Base-by-base conservation (phyloP, 1,284 basidiomycete species). In the Malassezia furfur region DNA sequence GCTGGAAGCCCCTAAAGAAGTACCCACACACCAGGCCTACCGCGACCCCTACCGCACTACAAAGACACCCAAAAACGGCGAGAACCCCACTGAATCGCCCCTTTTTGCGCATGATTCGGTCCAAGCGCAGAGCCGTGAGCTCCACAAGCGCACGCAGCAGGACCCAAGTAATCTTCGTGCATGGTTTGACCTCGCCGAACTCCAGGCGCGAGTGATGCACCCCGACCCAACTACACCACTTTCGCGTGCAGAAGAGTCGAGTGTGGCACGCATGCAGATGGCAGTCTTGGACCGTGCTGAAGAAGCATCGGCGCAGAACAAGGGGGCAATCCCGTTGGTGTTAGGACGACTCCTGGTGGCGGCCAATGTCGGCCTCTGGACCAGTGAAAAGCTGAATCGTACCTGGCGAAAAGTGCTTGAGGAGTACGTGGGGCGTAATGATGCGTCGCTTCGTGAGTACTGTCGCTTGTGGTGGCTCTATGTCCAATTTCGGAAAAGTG, bases 241-340 rank as follows among this genome's bases (percentile, higher is more conserved):
- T 10, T 30, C 43, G 4, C 15, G 38, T 8, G 3, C 15, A 4
- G 38, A 31, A 1, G 44, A 48, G 35, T 12, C 50, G 5, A 40
- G 43, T 28, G 21, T 48, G 22, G 50, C 55, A 0, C 31, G 25
- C 10, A 46, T 48, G 50, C 39, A 52, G 30, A 17, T 57, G 21
- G 45, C 50, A n/a, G 55, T 57, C 5, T 15, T 57, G 28, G 50
- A 57, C n/a, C 44, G 50, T 7, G 55, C 55, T 5, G 17, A 43
- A 19, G 11, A 38, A 8, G 43, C 41, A 6, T 21, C 22, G 17
- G 14, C 5, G 5, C 7, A 12, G 5, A 56, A 56, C 38, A 15
- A 12, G 2, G 12, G 9, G 2, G 34, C 49, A 5, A 7, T 57
- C 5, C 28, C 48, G 6, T 30, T 57, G 2, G 17, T 14, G 32